phyloP scores from a whole-genome alignment of 2,329 filamentous ascomycete species.

The Phyllachora maydis region DNA sequence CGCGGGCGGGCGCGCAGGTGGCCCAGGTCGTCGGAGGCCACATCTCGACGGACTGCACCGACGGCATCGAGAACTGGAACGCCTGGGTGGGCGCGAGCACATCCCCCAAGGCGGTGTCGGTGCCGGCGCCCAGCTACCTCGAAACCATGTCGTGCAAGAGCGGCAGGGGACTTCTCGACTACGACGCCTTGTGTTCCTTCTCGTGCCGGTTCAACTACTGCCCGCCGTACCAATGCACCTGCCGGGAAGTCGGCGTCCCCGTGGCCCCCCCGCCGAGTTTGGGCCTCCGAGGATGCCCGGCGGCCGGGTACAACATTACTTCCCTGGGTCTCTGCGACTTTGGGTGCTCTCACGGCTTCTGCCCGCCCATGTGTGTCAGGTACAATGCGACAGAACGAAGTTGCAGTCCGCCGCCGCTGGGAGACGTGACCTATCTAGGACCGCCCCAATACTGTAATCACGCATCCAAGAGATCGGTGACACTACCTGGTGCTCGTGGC shows the following conservation, averaged over 20 bases:
- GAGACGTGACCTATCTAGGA: no score
- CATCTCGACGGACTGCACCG: slow-evolving; percentile 8
- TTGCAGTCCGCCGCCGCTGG: no score
- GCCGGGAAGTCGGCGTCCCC: slow-evolving; percentile 4
- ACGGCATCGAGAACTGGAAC: slow-evolving; percentile 13
- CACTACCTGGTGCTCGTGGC: no score
- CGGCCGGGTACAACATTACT: slow-evolving; percentile 2
- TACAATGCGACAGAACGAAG: no score
- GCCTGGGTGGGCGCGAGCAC: slow-evolving; percentile 11
- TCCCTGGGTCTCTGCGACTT: slow-evolving; percentile 6
- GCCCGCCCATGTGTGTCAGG: no score
- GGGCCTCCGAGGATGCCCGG: slow-evolving; percentile 5
- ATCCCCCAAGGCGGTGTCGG: not conserved
- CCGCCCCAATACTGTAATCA: no score
- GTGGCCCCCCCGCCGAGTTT: slow-evolving; percentile 1
- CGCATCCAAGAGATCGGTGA: no score
- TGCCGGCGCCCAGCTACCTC: slow-evolving; percentile 1
- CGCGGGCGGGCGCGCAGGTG: slow-evolving; percentile 6
- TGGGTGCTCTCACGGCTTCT: slow-evolving; percentile 2
- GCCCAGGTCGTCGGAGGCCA: slow-evolving; percentile 7
- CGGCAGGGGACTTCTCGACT: slow-evolving; percentile 4
- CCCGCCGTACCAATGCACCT: slow-evolving; percentile 7
- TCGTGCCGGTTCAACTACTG: slow-evolving; percentile 10
- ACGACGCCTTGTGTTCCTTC: slow-evolving; percentile 8
- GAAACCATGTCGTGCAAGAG: slow-evolving; percentile 7